Evolutionary conservation across 129 eudicot genomes (phyloP).

Genomic region (Artemisia argyi): DNA sequence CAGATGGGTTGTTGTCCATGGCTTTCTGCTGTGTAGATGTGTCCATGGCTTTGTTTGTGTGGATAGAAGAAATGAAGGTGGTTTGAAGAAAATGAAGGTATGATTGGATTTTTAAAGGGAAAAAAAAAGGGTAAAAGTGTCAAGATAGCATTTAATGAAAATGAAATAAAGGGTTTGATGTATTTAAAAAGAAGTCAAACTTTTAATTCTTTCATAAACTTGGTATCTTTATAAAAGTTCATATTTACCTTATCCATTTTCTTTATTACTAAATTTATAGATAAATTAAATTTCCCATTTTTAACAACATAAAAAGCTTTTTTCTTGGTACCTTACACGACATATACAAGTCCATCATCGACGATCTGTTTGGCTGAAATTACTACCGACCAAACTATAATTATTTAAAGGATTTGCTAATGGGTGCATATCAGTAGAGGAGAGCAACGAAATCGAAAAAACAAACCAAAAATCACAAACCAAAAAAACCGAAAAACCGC

Average conservation of each 20-base stretch:
- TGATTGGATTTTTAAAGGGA: not conserved
- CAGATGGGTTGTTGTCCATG: slow-evolving; percentile 9
- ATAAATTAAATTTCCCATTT: too few species aligned
- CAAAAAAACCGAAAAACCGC: too few species aligned
- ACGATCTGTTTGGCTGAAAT: too few species aligned
- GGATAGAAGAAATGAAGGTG: not conserved
- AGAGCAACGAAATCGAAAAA: too few species aligned
- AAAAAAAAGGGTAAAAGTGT: slow-evolving; percentile 3
- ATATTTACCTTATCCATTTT: not conserved
- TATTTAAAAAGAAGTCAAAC: not conserved
- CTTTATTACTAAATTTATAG: too few species aligned
- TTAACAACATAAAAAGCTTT: too few species aligned
- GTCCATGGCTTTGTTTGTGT: not conserved
- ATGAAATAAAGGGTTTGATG: not conserved
- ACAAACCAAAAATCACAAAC: too few species aligned
- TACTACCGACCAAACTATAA: too few species aligned
- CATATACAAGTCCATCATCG: too few species aligned
- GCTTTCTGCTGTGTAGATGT: not conserved
- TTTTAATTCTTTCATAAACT: not conserved
- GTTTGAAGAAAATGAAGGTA: not conserved
- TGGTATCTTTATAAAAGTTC: not conserved
- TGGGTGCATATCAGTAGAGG: too few species aligned
- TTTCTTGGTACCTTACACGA: too few species aligned
- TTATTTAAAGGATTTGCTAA: too few species aligned
- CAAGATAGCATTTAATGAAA: slow-evolving; percentile 1